These are phyloP conservation scores for Pleurotus platypus DNA, from an alignment of 768 basidiomycete genomes.

Conservation along the genomic window DNA sequence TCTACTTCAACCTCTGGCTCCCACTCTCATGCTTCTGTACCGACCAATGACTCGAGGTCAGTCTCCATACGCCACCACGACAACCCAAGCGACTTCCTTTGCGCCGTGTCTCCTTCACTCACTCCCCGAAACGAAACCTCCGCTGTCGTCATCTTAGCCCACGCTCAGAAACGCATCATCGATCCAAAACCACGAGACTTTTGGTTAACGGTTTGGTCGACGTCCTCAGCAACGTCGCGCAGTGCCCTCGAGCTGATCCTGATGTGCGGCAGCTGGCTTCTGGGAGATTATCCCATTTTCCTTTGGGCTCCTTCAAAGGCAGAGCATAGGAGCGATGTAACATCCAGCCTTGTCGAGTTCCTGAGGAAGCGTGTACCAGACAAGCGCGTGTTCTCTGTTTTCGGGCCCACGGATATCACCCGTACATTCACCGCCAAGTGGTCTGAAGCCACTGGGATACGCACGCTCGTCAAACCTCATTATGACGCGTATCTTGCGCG, in stretches of 20 bases:
- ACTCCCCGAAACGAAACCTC: background rate
- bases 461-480: constrained; percentile 38
- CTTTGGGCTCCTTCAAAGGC: constrained; percentile 37
- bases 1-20: too few relatives aligned
- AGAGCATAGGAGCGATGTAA: constrained; percentile 24
- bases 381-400: constrained; percentile 49
- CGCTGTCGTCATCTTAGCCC: background rate
- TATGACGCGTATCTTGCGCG: constrained; percentile 46
- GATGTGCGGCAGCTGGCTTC: constrained; percentile 39
- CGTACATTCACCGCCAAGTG: constrained; percentile 41
- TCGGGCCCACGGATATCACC: constrained; percentile 38
- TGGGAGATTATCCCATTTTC: constrained; percentile 51
- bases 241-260: constrained; percentile 39
- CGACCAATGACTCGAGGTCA: constrained; percentile 1
- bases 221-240: constrained; percentile 19
- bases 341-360: constrained; percentile 32
- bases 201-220: constrained; percentile 51
- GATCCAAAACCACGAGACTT: constrained; percentile 17
- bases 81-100: constrained; percentile 35
- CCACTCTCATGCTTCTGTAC: too few relatives aligned
- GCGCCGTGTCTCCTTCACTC: constrained; percentile 35
- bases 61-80: constrained; percentile 32
- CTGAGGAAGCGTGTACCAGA: constrained; percentile 33
- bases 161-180: background rate
- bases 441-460: constrained; percentile 36